Conservation (phyloP, 164 flowering plant genomes). For the Nelumbo lutea region DNA sequence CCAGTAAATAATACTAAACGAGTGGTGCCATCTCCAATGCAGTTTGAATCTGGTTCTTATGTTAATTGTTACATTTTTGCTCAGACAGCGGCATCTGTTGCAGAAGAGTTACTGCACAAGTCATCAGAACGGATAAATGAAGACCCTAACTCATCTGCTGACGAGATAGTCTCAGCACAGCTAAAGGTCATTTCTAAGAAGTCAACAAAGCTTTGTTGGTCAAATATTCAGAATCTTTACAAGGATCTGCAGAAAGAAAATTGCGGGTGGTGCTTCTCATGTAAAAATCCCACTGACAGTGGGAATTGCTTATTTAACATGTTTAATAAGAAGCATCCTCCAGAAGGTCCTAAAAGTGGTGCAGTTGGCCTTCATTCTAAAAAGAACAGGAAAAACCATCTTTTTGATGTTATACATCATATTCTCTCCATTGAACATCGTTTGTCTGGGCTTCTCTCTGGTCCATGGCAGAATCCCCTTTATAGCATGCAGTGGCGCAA, state of each 20-base stretch:
- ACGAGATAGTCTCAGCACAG: constrained; percentile 57
- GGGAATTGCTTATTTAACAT: constrained; percentile 57
- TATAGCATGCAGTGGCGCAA: constrained; percentile 55
- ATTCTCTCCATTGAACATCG: constrained; percentile 70
- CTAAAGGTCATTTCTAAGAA: constrained; percentile 50
- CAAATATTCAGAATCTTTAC: constrained; percentile 27
- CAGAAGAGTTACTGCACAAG: constrained; percentile 47
- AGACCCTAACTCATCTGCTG: constrained; percentile 31
- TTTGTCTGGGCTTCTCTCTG: constrained; percentile 71
- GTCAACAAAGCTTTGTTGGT: constrained; percentile 51
- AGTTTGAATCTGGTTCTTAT: constrained; percentile 30
- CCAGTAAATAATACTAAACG: constrained; percentile 14
- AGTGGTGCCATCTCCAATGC: constrained; percentile 19
- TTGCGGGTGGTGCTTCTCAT: constrained; percentile 94
- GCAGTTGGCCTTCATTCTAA: constrained; percentile 29
- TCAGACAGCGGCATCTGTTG: constrained; percentile 47
- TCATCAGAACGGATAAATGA: constrained; percentile 37
- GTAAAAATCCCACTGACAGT: constrained; percentile 50
- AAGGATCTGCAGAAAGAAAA: constrained; percentile 51
- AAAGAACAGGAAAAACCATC: constrained; percentile 45
- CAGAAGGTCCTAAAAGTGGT: constrained; percentile 31
- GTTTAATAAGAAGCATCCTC: constrained; percentile 20
- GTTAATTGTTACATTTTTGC: constrained; percentile 71
- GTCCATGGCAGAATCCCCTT: constrained; percentile 85
- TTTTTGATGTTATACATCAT: constrained; percentile 42